Conservation (phyloP, 768 basidiomycete genomes). For the Trametes cinnabarina region DNA sequence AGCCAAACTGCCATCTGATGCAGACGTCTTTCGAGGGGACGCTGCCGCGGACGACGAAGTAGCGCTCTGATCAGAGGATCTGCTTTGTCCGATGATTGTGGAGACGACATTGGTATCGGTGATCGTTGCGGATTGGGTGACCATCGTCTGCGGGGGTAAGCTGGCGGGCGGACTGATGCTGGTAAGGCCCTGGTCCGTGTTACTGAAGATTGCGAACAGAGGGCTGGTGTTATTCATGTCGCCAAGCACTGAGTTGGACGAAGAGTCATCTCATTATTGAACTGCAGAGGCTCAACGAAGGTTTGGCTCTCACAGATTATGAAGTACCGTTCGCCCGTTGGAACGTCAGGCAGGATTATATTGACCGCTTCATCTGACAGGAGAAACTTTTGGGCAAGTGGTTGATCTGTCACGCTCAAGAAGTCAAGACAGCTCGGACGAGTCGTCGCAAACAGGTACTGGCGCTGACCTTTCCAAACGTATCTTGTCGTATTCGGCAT, state of each 20-base stretch:
- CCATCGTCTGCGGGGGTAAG: background rate
- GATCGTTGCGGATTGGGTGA: background rate
- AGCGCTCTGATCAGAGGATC: background rate
- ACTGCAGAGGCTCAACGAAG: no score
- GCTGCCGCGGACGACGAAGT: background rate
- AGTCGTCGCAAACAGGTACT: no score
- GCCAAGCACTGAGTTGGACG: background rate
- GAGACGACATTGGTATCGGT: background rate
- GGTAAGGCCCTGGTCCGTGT: background rate
- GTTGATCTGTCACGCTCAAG: no score
- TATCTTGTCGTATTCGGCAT: background rate
- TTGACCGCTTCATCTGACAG: background rate
- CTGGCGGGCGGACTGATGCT: background rate
- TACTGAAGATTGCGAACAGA: background rate
- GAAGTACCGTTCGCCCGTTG: background rate
- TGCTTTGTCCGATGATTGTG: background rate
- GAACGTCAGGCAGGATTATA: background rate
- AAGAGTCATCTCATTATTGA: no score
- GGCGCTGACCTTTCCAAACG: background rate
- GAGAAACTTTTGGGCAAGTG: background rate
- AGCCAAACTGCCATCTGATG: no score
- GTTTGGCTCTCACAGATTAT: no score
- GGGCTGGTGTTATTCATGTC: background rate
- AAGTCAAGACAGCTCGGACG: no score
- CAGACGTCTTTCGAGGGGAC: no score